Base-by-base conservation (phyloP, 148 eudicot species). In the Tetragonia tetragonoides region DNA sequence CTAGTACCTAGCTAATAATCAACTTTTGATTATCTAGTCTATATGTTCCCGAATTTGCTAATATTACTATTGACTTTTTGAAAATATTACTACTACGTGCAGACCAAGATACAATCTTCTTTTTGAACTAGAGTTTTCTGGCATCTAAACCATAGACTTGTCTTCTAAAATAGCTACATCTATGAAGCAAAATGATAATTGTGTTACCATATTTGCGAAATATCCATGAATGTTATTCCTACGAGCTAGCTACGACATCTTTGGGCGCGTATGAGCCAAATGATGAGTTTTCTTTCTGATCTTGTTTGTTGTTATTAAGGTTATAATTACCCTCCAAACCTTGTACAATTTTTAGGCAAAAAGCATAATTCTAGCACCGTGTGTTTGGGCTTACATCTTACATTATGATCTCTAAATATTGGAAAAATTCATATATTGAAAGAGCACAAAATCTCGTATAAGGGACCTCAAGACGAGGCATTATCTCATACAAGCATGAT, bases 141-240 rank as follows among this genome's bases (percentile, higher is more conserved):
- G 34, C 61, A 3, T 63, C 24, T 14, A 72, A 72, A 16, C 14
- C 46, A 56, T 7, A n/a, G 17, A 4, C 37, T 39, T 60, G 67
- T 59, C 60, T 6, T 53, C 40, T 61, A 34, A 74, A 60, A 60
- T 44, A 39, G 14, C 20, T 74, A 60, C 67, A 65, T 61, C 38
- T 7, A n/a, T 60, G 28, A 40, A 72, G 75, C 63, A 54, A 53
- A 72, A 54, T 72, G 46, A 72, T 72, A 38, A 54, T 72, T 10
- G 4, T 56, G 37, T 40, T 59, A 18, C 21, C 67, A 20, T 12
- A 12, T 49, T 2, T 24, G 20, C 15, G 24, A 8, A 0, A 12
- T 59, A 20, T 37, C 10, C 4, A 7, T 18, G 6, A 40, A 3
- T 7, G 14, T 28, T 59, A n/a, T 49, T 24, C 5, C 18, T 47